Evolutionary conservation across 2,329 filamentous ascomycete genomes (phyloP).

Genomic region (Fusarium illudens): DNA sequence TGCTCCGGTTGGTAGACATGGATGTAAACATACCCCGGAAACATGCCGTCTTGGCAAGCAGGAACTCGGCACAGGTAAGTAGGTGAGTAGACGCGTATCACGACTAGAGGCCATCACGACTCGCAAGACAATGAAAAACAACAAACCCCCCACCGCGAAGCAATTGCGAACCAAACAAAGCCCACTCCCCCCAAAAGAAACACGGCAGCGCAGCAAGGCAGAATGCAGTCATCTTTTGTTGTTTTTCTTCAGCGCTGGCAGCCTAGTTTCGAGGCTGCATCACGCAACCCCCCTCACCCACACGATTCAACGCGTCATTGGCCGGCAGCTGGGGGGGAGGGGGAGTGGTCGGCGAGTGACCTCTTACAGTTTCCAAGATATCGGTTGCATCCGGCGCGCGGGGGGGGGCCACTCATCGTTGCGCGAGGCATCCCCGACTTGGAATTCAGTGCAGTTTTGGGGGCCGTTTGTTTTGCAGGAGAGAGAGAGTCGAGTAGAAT

Average conservation of each 20-base stretch:
- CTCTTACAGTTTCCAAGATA: conserved; percentile 15
- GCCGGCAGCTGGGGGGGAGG: too few relatives aligned
- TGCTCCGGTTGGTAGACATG: too few relatives aligned
- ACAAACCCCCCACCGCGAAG: neutral
- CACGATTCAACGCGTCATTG: conserved; percentile 19
- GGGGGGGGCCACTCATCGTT: neutral
- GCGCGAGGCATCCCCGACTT: conserved; percentile 5
- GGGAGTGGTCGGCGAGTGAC: conserved; percentile 31
- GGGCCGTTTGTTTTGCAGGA: conserved; percentile 3
- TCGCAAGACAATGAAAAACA: neutral
- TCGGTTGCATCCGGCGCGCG: conserved; percentile 18
- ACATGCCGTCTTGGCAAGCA: neutral
- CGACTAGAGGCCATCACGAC: neutral
- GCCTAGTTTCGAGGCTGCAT: conserved; percentile 35
- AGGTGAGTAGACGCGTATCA: neutral
- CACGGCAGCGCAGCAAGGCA: conserved; percentile 27
- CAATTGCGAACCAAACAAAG: conserved; percentile 23
- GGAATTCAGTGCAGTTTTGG: conserved; percentile 17
- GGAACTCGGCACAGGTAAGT: neutral
- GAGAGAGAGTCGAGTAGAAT: conserved; percentile 2
- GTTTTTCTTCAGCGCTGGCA: conserved; percentile 23
- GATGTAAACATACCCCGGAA: neutral
- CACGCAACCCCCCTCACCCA: conserved; percentile 22
- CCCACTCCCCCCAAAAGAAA: neutral
- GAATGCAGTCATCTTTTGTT: conserved; percentile 20